Evolutionary conservation across 306 rosid genomes (phyloP).

Genomic region (Prunus dulcis): DNA sequence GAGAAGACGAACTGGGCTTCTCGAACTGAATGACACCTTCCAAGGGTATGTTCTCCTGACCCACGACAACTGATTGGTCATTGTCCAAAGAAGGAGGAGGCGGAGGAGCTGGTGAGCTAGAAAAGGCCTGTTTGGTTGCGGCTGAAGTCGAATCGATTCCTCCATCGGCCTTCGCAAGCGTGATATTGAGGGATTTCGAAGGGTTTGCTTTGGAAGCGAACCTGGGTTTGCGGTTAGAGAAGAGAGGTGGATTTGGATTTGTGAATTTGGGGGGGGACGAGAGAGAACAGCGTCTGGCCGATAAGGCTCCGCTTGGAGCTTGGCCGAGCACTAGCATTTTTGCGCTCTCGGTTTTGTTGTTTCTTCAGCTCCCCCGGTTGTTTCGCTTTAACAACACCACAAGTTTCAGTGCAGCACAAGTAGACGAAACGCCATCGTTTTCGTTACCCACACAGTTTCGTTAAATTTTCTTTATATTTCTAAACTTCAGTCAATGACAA

Average conservation of each 20-base stretch:
- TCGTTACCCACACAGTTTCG: no score
- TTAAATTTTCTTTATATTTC: no score
- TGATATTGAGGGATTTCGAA: slow-evolving; percentile 38
- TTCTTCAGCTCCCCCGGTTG: neutral
- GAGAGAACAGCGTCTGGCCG: slow-evolving; percentile 40
- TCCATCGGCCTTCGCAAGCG: slow-evolving; percentile 57
- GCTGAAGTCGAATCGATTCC: slow-evolving; percentile 43
- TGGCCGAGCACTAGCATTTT: slow-evolving; percentile 56
- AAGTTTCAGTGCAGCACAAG: neutral
- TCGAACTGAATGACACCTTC: slow-evolving; percentile 97
- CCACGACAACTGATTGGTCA: slow-evolving; percentile 61
- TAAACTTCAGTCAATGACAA: no score
- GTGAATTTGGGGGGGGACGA: slow-evolving; percentile 40
- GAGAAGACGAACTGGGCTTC: slow-evolving; percentile 57
- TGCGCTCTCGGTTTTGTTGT: neutral
- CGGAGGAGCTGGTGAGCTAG: slow-evolving; percentile 31
- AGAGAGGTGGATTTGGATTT: slow-evolving; percentile 44
- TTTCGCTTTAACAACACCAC: neutral
- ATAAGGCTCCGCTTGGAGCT: slow-evolving; percentile 49
- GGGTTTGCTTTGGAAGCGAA: slow-evolving; percentile 28
- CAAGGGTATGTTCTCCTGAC: slow-evolving; percentile 64
- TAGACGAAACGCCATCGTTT: neutral
- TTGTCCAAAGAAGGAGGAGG: slow-evolving; percentile 39
- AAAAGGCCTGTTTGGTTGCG: slow-evolving; percentile 28
- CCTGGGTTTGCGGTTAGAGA: slow-evolving; percentile 33